Percentiles rank a stretch among this genome's conserved stretches.
Evolutionary conservation across 441 rosid genomes (phyloP).

Genomic region (Bruguiera hainesii): DNA sequence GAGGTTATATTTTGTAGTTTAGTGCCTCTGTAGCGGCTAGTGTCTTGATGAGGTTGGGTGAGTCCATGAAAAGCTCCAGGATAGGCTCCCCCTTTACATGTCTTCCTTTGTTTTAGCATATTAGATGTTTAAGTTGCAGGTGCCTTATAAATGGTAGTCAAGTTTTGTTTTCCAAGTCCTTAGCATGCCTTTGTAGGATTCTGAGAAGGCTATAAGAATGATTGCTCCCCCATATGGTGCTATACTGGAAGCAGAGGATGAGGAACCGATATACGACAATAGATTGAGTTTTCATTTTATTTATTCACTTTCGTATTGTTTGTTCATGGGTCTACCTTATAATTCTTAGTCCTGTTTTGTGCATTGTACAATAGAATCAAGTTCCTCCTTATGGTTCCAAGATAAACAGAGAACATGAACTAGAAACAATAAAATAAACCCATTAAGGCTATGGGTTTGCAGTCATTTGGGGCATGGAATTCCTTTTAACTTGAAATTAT

Average conservation of each 20-base stretch:
- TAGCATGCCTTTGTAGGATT: not conserved
- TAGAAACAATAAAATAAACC: no score
- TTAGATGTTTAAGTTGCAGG: not conserved
- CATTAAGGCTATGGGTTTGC: no score
- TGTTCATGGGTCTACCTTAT: not conserved
- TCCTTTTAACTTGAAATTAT: no score
- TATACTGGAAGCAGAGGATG: not conserved
- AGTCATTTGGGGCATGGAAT: no score
- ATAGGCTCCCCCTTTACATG: not conserved
- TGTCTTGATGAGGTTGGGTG: not conserved
- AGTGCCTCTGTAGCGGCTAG: no score
- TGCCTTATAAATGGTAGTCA: not conserved
- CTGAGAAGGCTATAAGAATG: not conserved
- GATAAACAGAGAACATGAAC: not conserved
- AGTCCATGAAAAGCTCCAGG: not conserved
- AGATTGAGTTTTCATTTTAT: no score
- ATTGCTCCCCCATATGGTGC: not conserved
- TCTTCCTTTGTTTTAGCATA: not conserved
- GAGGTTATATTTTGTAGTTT: no score
- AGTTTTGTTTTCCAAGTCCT: not conserved
- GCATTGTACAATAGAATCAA: not conserved
- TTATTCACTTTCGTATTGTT: no score
- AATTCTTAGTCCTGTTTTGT: not conserved
- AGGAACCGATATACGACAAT: no score
- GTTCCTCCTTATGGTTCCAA: not conserved